Conservation (phyloP, 345 rosid species). For the Citrus trifoliata region DNA sequence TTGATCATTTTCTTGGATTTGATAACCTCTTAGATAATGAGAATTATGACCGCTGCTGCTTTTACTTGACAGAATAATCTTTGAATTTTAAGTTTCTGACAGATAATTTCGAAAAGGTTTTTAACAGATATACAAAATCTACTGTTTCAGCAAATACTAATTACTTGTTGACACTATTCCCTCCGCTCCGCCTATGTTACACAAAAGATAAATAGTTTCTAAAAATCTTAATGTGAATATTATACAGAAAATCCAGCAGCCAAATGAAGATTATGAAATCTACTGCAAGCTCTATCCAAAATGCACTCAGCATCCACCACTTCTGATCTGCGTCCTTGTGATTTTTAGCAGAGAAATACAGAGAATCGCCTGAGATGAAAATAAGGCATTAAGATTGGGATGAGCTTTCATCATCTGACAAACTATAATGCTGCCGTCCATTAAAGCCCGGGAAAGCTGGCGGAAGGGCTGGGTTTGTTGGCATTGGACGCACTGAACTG, state of each 20-base stretch:
- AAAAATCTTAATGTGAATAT: slow-evolving; percentile 2
- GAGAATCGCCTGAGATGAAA: not conserved
- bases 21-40: no score
- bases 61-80: not conserved
- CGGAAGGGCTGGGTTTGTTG: slow-evolving; percentile 22
- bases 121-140: slow-evolving; percentile 2
- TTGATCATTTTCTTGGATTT: not conserved
- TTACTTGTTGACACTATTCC: not conserved
- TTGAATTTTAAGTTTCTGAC: no score
- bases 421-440: slow-evolving; percentile 32
- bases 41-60: not conserved
- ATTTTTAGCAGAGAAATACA: not conserved
- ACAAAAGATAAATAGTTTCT: slow-evolving; percentile 7
- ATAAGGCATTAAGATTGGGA: slow-evolving; percentile 7
- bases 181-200: not conserved
- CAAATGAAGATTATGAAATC: not conserved
- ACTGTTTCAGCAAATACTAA: not conserved
- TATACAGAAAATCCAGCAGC: slow-evolving; percentile 6
- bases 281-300: not conserved
- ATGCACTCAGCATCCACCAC: not conserved
- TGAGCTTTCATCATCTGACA: slow-evolving; percentile 39
- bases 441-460: slow-evolving; percentile 49
- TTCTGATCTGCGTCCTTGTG: not conserved
- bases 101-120: not conserved
- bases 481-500: slow-evolving; percentile 49